Percentiles rank a stretch among this genome's conserved stretches.
These are phyloP conservation scores for Austroboletus festivus DNA, from an alignment of 768 basidiomycete species.

Conservation along the genomic window DNA sequence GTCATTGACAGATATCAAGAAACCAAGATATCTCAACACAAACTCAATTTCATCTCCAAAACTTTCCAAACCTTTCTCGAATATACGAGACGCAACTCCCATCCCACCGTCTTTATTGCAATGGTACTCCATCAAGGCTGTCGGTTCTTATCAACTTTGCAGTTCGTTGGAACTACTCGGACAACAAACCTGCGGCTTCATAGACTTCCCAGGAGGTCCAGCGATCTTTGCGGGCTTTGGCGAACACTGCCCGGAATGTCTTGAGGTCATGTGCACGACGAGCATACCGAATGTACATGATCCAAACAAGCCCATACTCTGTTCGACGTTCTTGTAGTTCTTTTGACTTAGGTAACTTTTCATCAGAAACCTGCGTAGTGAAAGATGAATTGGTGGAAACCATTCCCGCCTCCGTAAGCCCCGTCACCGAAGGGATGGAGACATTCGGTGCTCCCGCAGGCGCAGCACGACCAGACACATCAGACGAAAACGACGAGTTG, in stretches of 20 bases:
- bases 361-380: constrained; percentile 49
- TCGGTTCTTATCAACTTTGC: constrained; percentile 7
- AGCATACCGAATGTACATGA: constrained; percentile 92
- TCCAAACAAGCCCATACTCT: constrained; percentile 78
- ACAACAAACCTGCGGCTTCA: constrained; percentile 74
- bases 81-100: constrained; percentile 83
- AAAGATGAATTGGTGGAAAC: constrained; percentile 46
- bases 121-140: constrained; percentile 95
- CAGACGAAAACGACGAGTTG: constrained; percentile 39
- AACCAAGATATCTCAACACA: constrained; percentile 85
- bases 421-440: constrained; percentile 5
- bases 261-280: constrained; percentile 85
- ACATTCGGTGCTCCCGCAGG: constrained; percentile 23
- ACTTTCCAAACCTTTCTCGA: constrained; percentile 85
- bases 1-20: constrained; percentile 92
- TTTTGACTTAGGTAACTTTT: constrained; percentile 50
- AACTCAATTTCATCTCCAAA: constrained; percentile 83
- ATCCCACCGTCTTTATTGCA: constrained; percentile 70
- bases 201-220: constrained; percentile 90
- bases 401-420: constrained; percentile 30
- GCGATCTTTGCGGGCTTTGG: constrained; percentile 71
- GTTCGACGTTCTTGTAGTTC: constrained; percentile 54
- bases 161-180: not conserved
- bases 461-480: constrained; percentile 27
- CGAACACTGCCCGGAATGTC: constrained; percentile 72